A percentile compares a stretch with the other conserved stretches of the same genome.
Evolutionary conservation across 805 yeast species (phyloP).

Genomic region (Wickerhamomyces chambardii): DNA sequence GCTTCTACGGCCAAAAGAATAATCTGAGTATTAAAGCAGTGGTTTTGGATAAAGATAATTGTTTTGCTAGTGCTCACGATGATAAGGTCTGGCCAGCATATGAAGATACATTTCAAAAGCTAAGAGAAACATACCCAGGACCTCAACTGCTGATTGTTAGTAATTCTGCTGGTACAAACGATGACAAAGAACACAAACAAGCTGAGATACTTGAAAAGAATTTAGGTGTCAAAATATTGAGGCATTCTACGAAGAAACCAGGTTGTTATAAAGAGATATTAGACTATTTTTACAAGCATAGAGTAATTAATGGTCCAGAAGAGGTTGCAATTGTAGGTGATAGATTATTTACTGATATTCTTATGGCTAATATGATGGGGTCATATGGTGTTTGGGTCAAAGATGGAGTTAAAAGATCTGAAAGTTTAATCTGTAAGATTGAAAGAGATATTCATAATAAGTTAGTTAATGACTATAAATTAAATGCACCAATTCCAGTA

Average conservation of each 20-base stretch:
- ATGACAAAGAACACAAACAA: slow-evolving; percentile 49
- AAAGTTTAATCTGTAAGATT: slow-evolving; percentile 38
- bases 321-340: slow-evolving; percentile 89
- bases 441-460: slow-evolving; percentile 31
- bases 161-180: slow-evolving; percentile 88
- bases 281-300: slow-evolving; percentile 44
- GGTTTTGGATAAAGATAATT: slow-evolving; percentile 91
- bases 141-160: slow-evolving; percentile 69
- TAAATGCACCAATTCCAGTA: neutral
- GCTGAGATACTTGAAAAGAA: slow-evolving; percentile 53
- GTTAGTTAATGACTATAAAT: slow-evolving; percentile 2
- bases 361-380: slow-evolving; percentile 94
- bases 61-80: slow-evolving; percentile 81
- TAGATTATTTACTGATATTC: slow-evolving; percentile 79
- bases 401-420: slow-evolving; percentile 60
- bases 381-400: slow-evolving; percentile 76
- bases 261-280: slow-evolving; percentile 69
- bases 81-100: slow-evolving; percentile 77
- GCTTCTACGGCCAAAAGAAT: too few relatives aligned
- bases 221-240: slow-evolving; percentile 61
- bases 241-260: slow-evolving; percentile 74
- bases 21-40: slow-evolving; percentile 51
- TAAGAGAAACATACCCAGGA: slow-evolving; percentile 50
- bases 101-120: slow-evolving; percentile 41
- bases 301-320: slow-evolving; percentile 31